Evolutionary conservation across 176 grass and related monocot species (phyloP).

Genomic region (Areca catechu): DNA sequence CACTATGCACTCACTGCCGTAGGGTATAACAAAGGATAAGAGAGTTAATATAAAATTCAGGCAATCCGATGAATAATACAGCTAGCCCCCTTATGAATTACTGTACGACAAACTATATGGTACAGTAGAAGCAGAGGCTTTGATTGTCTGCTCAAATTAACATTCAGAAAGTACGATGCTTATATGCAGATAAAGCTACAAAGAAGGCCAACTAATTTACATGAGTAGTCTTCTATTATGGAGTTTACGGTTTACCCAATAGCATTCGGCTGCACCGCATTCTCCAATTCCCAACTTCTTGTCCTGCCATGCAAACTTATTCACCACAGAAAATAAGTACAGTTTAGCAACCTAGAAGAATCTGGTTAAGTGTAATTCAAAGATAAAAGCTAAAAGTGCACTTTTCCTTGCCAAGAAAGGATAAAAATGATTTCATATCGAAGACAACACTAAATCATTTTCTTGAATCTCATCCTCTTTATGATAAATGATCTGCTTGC

Average conservation of each 20-base stretch:
- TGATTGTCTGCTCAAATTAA: conserved; percentile 27
- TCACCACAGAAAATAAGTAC: neutral
- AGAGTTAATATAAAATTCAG: conserved; percentile 1
- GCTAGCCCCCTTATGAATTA: conserved; percentile 26
- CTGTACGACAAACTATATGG: conserved; percentile 39
- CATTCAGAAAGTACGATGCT: neutral
- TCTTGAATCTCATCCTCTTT: neutral
- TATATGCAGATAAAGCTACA: conserved; percentile 3
- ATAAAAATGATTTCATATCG: neutral
- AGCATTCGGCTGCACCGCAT: conserved; percentile 50
- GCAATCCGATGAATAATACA: conserved; percentile 28
- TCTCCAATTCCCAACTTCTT: conserved; percentile 64
- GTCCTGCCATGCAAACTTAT: conserved; percentile 39
- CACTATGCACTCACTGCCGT: too few relatives aligned
- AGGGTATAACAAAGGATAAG: too few relatives aligned
- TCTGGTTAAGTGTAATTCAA: neutral
- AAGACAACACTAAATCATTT: neutral
- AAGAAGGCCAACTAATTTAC: conserved; percentile 35
- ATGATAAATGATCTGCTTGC: too few relatives aligned
- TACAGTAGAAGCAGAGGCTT: conserved; percentile 35
- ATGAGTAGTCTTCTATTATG: conserved; percentile 20
- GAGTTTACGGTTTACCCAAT: conserved; percentile 33
- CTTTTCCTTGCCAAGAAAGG: neutral
- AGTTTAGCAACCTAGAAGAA: conserved; percentile 7
- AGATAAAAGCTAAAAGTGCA: neutral